These are phyloP conservation scores for Trichosanthes cucumerina DNA, from an alignment of 306 rosid species.

Conservation along the genomic window DNA sequence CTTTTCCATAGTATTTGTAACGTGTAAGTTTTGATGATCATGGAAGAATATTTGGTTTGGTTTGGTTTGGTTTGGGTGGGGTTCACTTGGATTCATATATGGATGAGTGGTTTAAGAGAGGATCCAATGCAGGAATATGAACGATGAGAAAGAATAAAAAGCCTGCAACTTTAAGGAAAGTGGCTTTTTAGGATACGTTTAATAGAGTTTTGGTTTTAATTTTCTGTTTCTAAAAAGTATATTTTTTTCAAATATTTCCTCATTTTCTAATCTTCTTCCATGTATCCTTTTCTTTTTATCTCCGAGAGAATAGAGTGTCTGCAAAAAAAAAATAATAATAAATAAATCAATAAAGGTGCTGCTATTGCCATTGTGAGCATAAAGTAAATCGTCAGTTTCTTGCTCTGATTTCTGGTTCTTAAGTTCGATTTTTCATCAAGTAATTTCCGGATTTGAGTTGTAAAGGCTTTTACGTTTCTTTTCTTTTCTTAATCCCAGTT, in stretches of 20 bases:
- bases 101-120: not conserved
- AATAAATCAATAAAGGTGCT: not conserved
- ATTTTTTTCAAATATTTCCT: not conserved
- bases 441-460: too few relatives aligned
- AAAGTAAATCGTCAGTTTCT: not conserved
- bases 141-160: not conserved
- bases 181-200: not conserved
- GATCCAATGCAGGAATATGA: not conserved
- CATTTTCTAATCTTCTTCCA: too few relatives aligned
- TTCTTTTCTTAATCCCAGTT: too few relatives aligned
- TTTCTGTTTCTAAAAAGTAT: not conserved
- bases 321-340: too few relatives aligned
- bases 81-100: not conserved
- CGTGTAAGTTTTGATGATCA: not conserved
- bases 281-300: too few relatives aligned
- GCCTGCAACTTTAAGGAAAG: not conserved
- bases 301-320: not conserved
- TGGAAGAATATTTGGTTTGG: not conserved
- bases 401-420: too few relatives aligned
- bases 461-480: too few relatives aligned
- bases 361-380: not conserved
- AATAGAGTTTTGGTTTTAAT: not conserved
- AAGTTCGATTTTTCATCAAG: too few relatives aligned
- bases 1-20: not conserved
- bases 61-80: not conserved